phyloP scores from a whole-genome alignment of 139 green algal genomes.

The Zygnema circumcarinatum region DNA sequence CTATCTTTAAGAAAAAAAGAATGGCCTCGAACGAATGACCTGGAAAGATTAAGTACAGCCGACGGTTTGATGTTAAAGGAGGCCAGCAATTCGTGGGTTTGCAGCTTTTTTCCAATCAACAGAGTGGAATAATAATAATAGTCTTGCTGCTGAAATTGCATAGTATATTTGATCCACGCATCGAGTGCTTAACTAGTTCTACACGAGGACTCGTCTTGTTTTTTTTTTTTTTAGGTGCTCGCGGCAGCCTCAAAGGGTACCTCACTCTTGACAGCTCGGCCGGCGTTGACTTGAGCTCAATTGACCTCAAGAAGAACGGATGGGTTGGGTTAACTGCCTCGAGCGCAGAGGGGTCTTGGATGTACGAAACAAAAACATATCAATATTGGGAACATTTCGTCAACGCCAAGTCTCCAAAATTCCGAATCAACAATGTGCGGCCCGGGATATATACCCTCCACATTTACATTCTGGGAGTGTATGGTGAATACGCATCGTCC shows the following conservation, averaged over 20 bases:
- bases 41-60: too few relatives aligned
- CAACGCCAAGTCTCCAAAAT: background rate
- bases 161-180: background rate
- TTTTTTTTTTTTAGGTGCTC: background rate
- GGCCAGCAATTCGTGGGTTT: background rate
- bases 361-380: constrained; percentile 16
- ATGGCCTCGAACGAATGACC: too few relatives aligned
- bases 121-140: background rate
- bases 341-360: constrained; percentile 15
- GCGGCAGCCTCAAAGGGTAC: background rate
- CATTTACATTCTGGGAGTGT: constrained; percentile 43
- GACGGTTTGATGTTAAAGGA: too few relatives aligned
- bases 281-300: background rate
- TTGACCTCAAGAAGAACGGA: constrained; percentile 2
- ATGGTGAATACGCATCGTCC: constrained; percentile 25
- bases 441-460: constrained; percentile 39
- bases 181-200: background rate
- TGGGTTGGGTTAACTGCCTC: background rate
- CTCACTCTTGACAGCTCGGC: background rate
- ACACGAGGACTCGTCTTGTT: background rate
- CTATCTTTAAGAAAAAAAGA: too few relatives aligned
- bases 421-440: constrained; percentile 43
- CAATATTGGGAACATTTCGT: constrained; percentile 25
- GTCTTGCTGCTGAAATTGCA: background rate
- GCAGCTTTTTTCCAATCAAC: background rate